phyloP scores from a whole-genome alignment of 2,329 filamentous ascomycete species.

The Pyrenophora seminiperda region DNA sequence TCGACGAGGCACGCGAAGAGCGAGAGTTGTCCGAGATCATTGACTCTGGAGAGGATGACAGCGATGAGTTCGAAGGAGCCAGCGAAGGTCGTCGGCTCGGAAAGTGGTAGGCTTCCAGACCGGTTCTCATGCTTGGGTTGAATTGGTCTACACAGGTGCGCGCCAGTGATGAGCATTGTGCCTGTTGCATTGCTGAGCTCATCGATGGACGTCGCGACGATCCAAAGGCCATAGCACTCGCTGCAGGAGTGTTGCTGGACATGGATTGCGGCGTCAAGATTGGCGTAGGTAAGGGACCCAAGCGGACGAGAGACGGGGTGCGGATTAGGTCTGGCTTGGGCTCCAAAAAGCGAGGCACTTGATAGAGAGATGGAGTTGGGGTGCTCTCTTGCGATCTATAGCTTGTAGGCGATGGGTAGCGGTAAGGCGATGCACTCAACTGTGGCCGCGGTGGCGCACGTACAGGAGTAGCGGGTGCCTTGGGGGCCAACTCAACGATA shows the following conservation, averaged over 20 bases:
- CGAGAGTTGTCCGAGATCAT: conserved; percentile 66
- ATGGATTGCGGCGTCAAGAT: conserved; percentile 63
- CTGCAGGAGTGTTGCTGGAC: conserved; percentile 64
- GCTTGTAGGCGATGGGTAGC: conserved; percentile 30
- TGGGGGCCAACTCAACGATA: conserved; percentile 49
- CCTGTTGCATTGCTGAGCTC: conserved; percentile 63
- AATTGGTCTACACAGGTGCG: conserved; percentile 61
- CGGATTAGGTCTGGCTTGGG: conserved; percentile 56
- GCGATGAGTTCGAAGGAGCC: conserved; percentile 58
- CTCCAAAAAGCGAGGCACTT: conserved; percentile 57
- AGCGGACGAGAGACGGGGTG: conserved; percentile 61
- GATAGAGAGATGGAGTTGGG: conserved; percentile 49
- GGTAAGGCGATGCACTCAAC: conserved; percentile 29
- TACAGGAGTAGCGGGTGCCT: conserved; percentile 36
- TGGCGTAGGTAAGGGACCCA: conserved; percentile 65
- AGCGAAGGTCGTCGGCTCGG: conserved; percentile 53
- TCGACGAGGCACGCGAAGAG: conserved; percentile 61
- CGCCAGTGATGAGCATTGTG: conserved; percentile 59
- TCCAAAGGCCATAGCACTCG: conserved; percentile 57
- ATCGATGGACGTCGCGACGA: conserved; percentile 62
- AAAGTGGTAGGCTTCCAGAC: conserved; percentile 54
- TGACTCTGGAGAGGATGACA: conserved; percentile 65
- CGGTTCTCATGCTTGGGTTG: conserved; percentile 48
- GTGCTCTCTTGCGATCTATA: conserved; percentile 50
- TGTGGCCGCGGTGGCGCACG: conserved; percentile 33